Base-by-base conservation (phyloP, 306 rosid species). In the Pterocarpus macrocarpus region DNA sequence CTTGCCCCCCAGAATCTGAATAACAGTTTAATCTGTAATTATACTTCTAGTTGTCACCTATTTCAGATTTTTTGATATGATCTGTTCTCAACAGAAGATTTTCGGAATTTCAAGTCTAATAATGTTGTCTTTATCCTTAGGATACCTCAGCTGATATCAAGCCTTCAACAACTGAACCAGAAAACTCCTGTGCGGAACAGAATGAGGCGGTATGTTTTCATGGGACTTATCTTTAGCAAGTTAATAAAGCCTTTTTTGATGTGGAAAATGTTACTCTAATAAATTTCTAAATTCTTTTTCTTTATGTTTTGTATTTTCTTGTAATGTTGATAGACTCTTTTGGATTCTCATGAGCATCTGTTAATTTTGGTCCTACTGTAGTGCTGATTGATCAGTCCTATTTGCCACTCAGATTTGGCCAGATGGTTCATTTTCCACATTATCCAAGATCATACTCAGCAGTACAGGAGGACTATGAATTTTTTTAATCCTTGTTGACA, bases 131-230 rank as follows among this genome's bases (percentile, higher is more conserved):
- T 47, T 80, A 55, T 73, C 72, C 53, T 32, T 39, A 90, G 94
- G 93, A 90, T 85, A 69, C 88, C 83, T 80, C 88, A 74, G 85
- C 85, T 70, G 92, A 89, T 76, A 52, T 85, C 50, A 90, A 86
- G 83, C 89, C 92, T 88, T 86, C 73, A 61, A 78, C 68, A 43
- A 58, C 83, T 62, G 90, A 85, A 76, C 83, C 87, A 55, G 88
- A 87, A 49, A 84, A 80, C 83, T 74, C 69, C 47, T 76, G 71
- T 72, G 77, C 83, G 13, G 79, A 22, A 17, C 85, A 59, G 32
- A 85, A 83, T 73, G 76, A 81, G 16, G 85, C 44, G 86, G 93
- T 88, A 76, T 63, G 53, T 12, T 69, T 76, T 63, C 44, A 34
- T 28, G 45, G 57, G 44, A 49, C 68, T 74, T 79, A 50, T 68